Base-by-base conservation (phyloP, 148 eudicot species). In the Spergularia marina region DNA sequence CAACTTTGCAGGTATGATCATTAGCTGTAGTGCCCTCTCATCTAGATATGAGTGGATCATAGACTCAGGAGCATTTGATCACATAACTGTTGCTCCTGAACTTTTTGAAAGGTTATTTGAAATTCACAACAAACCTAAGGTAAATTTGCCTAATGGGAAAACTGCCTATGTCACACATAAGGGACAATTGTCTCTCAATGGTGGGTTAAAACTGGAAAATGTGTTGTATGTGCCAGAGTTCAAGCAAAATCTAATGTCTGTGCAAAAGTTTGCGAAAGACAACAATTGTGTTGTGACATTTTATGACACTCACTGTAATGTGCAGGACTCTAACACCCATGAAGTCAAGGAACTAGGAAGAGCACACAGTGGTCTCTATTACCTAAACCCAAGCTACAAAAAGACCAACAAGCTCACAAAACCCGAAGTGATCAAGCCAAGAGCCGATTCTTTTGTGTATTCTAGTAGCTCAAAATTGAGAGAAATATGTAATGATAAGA, bases 61-160 rank as follows among this genome's bases (percentile, higher is more conserved):
- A 5, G 59, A 70, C 44, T 70, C 73, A 25, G 73, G 73, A 1
- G 59, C 73, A 1, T n/a, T 44, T 1, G 39, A 70, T 9, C 73
- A 70, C 10, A 70, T 68, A 15, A 49, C 10, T 1, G 12, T 4
- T 4, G 44, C 23, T n/a, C 6, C 0, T 1, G 6, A 53, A 9
- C 18, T 12, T 0, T 6, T 21, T n/a, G 23, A 52, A 0, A 2
- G 23, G 4, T 3, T 3, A 12, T 13, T 2, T 15, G 34, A 30
- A 30, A 30, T 30, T 30, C 34, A 30, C 34, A 25, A 21, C 1
- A 7, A 53, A 12, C 18, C n/a, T 0, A 70, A 14, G 25, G 53
- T 70, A 30, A 4, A 12, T 10, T n/a, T 70, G 0, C 73, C 73
- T 9, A 70, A 10, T 52, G 73, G 73, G 1, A n/a, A 70, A 5